phyloP scores from a whole-genome alignment of 108 stramenopile species.

The Cyclotella kingstonii region DNA sequence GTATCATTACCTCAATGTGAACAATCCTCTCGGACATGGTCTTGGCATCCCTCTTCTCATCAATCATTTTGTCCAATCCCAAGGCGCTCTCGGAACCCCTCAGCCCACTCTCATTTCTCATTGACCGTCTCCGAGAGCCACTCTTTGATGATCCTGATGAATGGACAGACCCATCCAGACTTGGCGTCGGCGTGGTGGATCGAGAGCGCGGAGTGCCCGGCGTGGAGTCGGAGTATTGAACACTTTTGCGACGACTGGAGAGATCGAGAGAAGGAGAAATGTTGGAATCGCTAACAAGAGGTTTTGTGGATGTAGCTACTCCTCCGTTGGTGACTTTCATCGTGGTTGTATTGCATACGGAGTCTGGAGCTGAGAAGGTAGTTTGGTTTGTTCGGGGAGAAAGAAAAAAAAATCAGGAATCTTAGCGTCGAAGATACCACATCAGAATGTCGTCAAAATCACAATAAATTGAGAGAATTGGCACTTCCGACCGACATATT shows the following conservation, averaged over 20 bases:
- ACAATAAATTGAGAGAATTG: no score
- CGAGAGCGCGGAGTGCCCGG: slow-evolving; percentile 15
- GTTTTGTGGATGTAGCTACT: slow-evolving; percentile 2
- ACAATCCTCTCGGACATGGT: slow-evolving; percentile 46
- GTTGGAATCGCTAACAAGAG: background rate
- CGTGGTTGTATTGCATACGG: no score
- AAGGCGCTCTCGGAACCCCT: slow-evolving; percentile 30
- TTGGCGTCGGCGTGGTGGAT: slow-evolving; percentile 37
- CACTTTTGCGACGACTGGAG: background rate
- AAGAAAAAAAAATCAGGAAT: no score
- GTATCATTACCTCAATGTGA: slow-evolving; percentile 43
- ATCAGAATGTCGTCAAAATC: no score
- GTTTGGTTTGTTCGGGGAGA: no score
- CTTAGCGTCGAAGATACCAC: no score
- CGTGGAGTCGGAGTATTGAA: background rate
- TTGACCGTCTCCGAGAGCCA: no score
- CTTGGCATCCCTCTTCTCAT: slow-evolving; percentile 50
- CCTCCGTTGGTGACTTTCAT: no score
- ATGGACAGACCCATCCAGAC: slow-evolving; percentile 32
- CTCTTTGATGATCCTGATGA: slow-evolving; percentile 16
- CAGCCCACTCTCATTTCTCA: no score
- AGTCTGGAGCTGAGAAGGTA: no score
- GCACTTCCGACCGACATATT: no score
- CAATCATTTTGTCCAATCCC: slow-evolving; percentile 51
- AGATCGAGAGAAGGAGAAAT: background rate